Conservation (phyloP, 2,329 filamentous ascomycete species). For the Nakataea oryzae region DNA sequence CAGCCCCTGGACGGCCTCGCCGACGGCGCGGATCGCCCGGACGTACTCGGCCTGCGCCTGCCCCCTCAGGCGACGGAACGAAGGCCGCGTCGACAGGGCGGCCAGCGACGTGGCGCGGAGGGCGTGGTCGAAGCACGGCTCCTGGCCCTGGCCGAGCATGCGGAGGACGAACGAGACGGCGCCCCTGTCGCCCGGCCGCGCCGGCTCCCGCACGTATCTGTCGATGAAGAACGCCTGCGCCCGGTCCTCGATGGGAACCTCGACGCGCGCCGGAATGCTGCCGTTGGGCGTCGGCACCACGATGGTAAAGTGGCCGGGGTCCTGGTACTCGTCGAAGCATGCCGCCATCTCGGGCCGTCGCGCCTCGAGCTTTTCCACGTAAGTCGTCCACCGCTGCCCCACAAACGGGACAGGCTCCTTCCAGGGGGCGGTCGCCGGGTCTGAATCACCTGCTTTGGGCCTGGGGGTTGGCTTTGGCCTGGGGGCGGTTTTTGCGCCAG, state of each 20-base stretch:
- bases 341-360: neutral
- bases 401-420: neutral
- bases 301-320: neutral
- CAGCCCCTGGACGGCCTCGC: neutral
- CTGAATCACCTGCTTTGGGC: no score
- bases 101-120: neutral
- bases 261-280: neutral
- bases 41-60: neutral
- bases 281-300: slow-evolving; percentile 1
- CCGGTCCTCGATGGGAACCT: slow-evolving; percentile 1
- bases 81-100: neutral
- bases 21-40: neutral
- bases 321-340: neutral
- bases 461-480: no score
- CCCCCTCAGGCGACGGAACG: neutral
- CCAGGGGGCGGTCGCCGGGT: no score
- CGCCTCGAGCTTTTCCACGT: neutral
- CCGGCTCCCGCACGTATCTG: neutral
- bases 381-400: neutral
- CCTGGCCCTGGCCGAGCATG: neutral
- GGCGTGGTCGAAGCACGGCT: neutral
- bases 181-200: neutral
- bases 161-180: neutral
- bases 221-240: neutral
- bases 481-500: neutral